A percentile compares a stretch with the other conserved stretches of the same genome.
These are phyloP conservation scores for Penicillium taxi DNA, from an alignment of 495 filamentous ascomycete species.

Conservation along the genomic window DNA sequence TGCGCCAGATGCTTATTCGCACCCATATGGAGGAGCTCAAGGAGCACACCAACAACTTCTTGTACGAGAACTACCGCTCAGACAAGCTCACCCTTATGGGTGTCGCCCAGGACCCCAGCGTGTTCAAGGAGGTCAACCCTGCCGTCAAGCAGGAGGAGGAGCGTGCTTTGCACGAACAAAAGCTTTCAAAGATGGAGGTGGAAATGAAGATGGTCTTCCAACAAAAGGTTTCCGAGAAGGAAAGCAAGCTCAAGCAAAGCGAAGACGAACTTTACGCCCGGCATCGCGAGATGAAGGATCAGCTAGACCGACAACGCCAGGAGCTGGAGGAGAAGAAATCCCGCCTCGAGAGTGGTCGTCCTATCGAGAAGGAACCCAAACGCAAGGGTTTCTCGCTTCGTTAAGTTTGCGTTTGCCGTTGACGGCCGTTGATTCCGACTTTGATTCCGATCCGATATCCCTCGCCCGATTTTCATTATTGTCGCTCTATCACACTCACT, in stretches of 20 bases:
- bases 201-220: conserved; percentile 99
- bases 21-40: conserved; percentile 99
- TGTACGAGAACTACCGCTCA: conserved; percentile 99
- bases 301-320: conserved; percentile 84
- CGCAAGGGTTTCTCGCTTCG: conserved; percentile 98
- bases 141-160: conserved; percentile 99
- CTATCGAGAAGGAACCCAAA: conserved; percentile 74
- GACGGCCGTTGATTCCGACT: conserved; percentile 26
- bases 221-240: conserved; percentile 98
- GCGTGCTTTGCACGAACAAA: conserved; percentile 95
- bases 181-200: conserved; percentile 98
- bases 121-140: conserved; percentile 99
- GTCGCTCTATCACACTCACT: conserved; percentile 34
- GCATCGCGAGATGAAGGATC: conserved; percentile 99
- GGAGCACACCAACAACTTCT: conserved; percentile 97
- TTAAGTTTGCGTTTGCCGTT: conserved; percentile 40
- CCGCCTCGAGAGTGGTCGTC: conserved; percentile 85
- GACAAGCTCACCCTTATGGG: conserved; percentile 98
- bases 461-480: conserved; percentile 28
- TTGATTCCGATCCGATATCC: conserved; percentile 20
- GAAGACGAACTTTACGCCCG: conserved; percentile 97
- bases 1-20: conserved; percentile 98
- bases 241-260: conserved; percentile 98
- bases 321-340: conserved; percentile 97
- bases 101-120: conserved; percentile 93